Evolutionary conservation across 352 stramenopile genomes (phyloP).

Genomic region (Phytophthora boehmeriae): DNA sequence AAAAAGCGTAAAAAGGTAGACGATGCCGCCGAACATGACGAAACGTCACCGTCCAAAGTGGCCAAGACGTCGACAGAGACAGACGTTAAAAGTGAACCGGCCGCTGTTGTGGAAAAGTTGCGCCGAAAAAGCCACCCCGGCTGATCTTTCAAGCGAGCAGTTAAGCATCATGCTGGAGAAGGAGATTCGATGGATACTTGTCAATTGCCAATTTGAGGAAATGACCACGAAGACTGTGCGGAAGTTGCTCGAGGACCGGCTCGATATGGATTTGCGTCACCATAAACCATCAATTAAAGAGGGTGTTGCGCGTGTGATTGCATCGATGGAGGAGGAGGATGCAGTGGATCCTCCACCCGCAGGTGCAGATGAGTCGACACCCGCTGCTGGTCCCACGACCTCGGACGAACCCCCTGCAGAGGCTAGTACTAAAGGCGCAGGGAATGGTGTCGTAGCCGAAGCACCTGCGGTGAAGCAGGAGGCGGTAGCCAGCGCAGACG

Average conservation of each 20-base stretch:
- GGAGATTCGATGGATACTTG: conserved; percentile 82
- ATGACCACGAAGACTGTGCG: conserved; percentile 86
- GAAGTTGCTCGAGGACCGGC: conserved; percentile 71
- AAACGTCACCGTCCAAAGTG: conserved; percentile 42
- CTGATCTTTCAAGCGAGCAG: conserved; percentile 41
- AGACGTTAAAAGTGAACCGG: conserved; percentile 46
- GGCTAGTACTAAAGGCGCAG: conserved; percentile 20
- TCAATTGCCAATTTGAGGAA: conserved; percentile 80
- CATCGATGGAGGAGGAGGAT: conserved; percentile 69
- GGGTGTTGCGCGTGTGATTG: conserved; percentile 76
- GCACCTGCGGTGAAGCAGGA: conserved; percentile 23
- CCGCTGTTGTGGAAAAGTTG: conserved; percentile 3
- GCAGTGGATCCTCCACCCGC: conserved; percentile 24
- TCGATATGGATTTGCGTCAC: conserved; percentile 73
- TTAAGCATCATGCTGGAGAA: conserved; percentile 68
- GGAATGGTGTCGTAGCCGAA: conserved; percentile 14
- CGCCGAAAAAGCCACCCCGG: conserved; percentile 32
- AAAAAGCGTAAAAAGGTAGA: conserved; percentile 47
- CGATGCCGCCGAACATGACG: conserved; percentile 21
- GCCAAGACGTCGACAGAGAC: conserved; percentile 40
- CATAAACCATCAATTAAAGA: conserved; percentile 82
- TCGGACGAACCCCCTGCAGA: conserved; percentile 14
- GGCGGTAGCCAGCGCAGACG: conserved; percentile 4
- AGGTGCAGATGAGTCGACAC: conserved; percentile 15
- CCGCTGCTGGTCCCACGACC: conserved; percentile 13